Conservation (phyloP, 2,329 filamentous ascomycete genomes). For the Pseudocercospora cruenta region DNA sequence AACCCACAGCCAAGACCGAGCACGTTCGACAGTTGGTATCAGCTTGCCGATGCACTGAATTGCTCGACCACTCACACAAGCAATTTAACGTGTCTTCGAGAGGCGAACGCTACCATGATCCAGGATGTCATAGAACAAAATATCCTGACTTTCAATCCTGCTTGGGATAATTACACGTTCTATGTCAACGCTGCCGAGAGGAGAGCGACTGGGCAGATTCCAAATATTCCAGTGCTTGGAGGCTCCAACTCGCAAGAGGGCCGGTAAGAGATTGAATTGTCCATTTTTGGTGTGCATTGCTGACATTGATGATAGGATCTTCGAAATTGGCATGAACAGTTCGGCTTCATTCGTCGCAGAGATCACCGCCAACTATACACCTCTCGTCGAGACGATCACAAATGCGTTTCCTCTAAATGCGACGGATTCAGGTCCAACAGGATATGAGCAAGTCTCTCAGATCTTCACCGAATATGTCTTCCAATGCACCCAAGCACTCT, state of each 20-base stretch:
- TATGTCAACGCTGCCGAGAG: constrained; percentile 34
- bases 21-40: constrained; percentile 31
- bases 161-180: constrained; percentile 40
- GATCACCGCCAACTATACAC: constrained; percentile 26
- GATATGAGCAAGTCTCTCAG: constrained; percentile 23
- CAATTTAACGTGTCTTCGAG: constrained; percentile 37
- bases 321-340: constrained; percentile 35
- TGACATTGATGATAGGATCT: constrained; percentile 28
- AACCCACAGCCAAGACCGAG: constrained; percentile 19
- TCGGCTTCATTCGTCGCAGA: constrained; percentile 27
- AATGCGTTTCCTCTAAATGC: constrained; percentile 35
- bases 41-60: constrained; percentile 32
- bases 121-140: constrained; percentile 38
- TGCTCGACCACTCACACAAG: constrained; percentile 34
- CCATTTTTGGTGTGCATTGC: not conserved
- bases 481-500: constrained; percentile 35
- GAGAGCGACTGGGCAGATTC: constrained; percentile 37
- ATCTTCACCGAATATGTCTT: constrained; percentile 28
- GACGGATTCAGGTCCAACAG: constrained; percentile 21
- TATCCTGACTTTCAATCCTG: constrained; percentile 37
- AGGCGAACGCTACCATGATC: constrained; percentile 38
- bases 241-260: constrained; percentile 44
- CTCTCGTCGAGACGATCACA: constrained; percentile 30
- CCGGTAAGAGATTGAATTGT: constrained; percentile 22
- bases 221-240: constrained; percentile 40